phyloP scores from a whole-genome alignment of 78 protist genomes.

The Dictyostelium purpureum region DNA sequence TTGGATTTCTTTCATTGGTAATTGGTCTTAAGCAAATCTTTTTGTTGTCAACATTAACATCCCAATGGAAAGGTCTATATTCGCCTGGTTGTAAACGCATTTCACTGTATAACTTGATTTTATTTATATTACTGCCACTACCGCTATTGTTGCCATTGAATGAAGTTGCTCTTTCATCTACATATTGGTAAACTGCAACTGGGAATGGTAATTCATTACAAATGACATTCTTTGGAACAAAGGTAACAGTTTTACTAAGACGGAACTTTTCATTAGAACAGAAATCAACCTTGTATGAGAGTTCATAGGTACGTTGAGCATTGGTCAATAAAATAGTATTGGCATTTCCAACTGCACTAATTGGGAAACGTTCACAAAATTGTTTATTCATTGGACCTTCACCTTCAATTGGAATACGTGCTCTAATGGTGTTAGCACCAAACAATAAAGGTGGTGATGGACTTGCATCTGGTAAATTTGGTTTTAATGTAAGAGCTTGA shows the following conservation, averaged over 20 bases:
- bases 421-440: background rate
- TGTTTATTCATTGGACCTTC: background rate
- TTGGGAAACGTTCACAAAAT: conserved; percentile 26
- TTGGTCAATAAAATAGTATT: background rate
- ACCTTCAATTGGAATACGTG: background rate
- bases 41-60: background rate
- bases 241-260: conserved; percentile 36
- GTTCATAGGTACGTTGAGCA: conserved; percentile 1
- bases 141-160: background rate
- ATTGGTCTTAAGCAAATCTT: conserved; percentile 14
- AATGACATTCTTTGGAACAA: conserved; percentile 31
- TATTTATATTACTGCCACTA: background rate
- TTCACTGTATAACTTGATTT: background rate
- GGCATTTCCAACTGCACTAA: conserved; percentile 49
- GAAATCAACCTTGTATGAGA: conserved; percentile 43
- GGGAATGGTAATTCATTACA: conserved; percentile 27
- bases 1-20: background rate
- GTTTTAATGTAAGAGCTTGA: background rate
- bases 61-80: conserved; percentile 58
- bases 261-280: conserved; percentile 26
- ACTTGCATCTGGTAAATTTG: conserved; percentile 1
- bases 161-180: background rate
- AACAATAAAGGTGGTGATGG: conserved; percentile 32
- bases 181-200: background rate
- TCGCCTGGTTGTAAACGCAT: conserved; percentile 31